Base-by-base conservation (phyloP, 2,329 filamentous ascomycete species). In the Capronia americana region DNA sequence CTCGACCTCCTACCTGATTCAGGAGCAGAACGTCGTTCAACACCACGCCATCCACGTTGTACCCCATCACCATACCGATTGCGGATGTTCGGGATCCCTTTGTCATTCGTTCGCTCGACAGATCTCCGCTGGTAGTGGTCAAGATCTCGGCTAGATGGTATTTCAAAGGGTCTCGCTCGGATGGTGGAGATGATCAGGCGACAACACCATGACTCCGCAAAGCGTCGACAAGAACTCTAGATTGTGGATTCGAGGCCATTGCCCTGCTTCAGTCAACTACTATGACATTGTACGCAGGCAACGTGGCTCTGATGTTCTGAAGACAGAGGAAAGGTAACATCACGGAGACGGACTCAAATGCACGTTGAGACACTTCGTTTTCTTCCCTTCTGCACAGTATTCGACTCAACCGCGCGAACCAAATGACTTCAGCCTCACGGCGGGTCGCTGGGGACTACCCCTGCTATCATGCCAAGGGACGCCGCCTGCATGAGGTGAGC, bases 131-230 rank as follows among this genome's bases (percentile, higher is more conserved):
- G 34, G 34, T 38, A 24, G 26, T n/a, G 24, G 30, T 23, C 12
- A 20, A 48, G 48, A 11, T 28, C 24, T 53, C 55, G 26, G 51
- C 10, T 17, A 26, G 4, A 34, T 32, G 34, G 28, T 48, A 12
- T 51, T 59, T 50, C 63, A 57, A 57, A 57, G 50, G 23, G 46
- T 32, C 63, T 34, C 34, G 51, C 30, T 38, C 32, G 14, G 14
- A 38, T 50, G 41, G 34, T 50, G 46, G 41, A 57, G 51, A 51
- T n/a, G 44, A 44, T 57, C 46, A 23, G 26, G 24, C 28, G 24
- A 14, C 57, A 28, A 60, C 41, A 41, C 41, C 51, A 50, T 57
- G 44, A 23, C 44, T 30, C n/a, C 14, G 28, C n/a, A n/a, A 17
- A n/a, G 6, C 38, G 6, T 7, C 38, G 2, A 44, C 38, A n/a